Conservation (phyloP, 2,329 filamentous ascomycete species). For the Ophiocordyceps camponoti-saundersi region DNA sequence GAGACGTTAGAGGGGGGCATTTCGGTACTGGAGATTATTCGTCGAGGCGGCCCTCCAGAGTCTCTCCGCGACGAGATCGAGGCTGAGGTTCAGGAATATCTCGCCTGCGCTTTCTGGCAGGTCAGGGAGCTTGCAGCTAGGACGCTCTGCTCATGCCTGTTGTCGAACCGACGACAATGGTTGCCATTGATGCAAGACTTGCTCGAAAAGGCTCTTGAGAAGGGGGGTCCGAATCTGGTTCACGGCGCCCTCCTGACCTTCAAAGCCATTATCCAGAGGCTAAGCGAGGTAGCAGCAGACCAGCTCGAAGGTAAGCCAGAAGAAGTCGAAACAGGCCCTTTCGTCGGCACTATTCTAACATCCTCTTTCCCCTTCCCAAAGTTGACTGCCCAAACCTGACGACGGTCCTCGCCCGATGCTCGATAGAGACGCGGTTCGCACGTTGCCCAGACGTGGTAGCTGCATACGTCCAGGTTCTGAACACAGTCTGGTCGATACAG, state of each 20-base stretch:
- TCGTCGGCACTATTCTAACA: background rate
- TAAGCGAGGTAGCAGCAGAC: slow-evolving; percentile 27
- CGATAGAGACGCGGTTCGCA: slow-evolving; percentile 8
- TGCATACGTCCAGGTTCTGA: slow-evolving; percentile 28
- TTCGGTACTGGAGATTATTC: slow-evolving; percentile 66
- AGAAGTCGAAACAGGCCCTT: background rate
- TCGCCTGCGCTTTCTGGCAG: slow-evolving; percentile 60
- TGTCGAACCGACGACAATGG: slow-evolving; percentile 28
- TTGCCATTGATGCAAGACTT: slow-evolving; percentile 20
- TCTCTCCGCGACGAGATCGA: slow-evolving; percentile 36
- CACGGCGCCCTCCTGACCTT: slow-evolving; percentile 42
- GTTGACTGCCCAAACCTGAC: slow-evolving; percentile 14
- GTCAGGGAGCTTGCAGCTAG: slow-evolving; percentile 66
- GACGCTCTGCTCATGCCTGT: slow-evolving; percentile 47
- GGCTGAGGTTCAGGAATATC: slow-evolving; percentile 39
- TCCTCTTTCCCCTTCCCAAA: slow-evolving; percentile 3
- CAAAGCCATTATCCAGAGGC: slow-evolving; percentile 38
- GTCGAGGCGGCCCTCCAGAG: slow-evolving; percentile 50
- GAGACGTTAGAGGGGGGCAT: slow-evolving; percentile 50
- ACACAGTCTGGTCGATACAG: slow-evolving; percentile 19
- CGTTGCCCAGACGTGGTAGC: slow-evolving; percentile 25
- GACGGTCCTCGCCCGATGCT: slow-evolving; percentile 11
- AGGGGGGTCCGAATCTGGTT: slow-evolving; percentile 28
- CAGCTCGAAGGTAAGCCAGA: slow-evolving; percentile 22
- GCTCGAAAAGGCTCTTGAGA: slow-evolving; percentile 14